Base-by-base conservation (phyloP, 1,139 yeast genomes). In the Pichia sp. region DNA sequence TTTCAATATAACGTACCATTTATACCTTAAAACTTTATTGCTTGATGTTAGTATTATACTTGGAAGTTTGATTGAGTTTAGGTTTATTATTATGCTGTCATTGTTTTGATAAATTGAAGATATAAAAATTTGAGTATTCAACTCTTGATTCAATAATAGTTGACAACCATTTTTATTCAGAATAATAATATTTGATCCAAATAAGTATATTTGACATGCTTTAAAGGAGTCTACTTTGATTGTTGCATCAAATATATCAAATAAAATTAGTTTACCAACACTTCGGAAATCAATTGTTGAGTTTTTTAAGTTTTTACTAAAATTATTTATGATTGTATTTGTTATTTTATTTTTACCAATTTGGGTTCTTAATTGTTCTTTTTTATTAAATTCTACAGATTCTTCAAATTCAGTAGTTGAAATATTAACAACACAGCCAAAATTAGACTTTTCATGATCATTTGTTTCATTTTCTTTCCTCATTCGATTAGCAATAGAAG, bases 61-160 rank as follows among this genome's bases (percentile, higher is more conserved):
- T 0, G 82, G 80, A 8, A 76, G 59, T 6, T 69, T 61, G n/a
- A 72, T 68, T 34, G 71, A 72, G 16, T 72, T 67, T 43, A 77
- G 68, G 53, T 71, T 73, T 16, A 79, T 58, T 6, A 69, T 62
- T 14, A 78, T 59, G 0, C 52, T 49, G 8, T 70, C 66, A 34
- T 63, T 62, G 30, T 66, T 60, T 50, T 66, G 65, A n/a, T 56
- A 59, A 6, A 65, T 58, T 0, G 70, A 62, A 5, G 70, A 62
- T 25, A 78, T 68, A 52, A 77, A 80, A 8, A 68, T 63, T 11
- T 60, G 56, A 9, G 68, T 49, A 49, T 48, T 44, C 8, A 58
- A 19, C 14, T 65, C 52, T 13, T 73, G 64, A 31, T 67, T 69
- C 0, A 81, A 77, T 31, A 74, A 63, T 25, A 79, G 56, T 1